Evolutionary conservation across 1,139 yeast species (phyloP).

Genomic region (Arxiozyma slooffiae): DNA sequence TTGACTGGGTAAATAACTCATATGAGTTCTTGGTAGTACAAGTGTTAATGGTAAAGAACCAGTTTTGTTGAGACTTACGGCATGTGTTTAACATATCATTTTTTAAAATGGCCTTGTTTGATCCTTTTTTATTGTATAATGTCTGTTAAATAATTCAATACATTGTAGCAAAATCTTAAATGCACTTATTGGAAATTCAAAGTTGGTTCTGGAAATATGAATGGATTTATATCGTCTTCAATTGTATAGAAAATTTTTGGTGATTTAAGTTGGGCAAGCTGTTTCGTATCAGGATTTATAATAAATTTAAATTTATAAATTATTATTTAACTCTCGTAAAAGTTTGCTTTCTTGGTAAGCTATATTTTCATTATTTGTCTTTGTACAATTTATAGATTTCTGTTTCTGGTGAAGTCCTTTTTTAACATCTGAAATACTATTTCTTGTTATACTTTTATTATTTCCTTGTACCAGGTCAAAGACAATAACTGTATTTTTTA

Average conservation of each 20-base stretch:
- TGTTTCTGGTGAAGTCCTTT: background rate
- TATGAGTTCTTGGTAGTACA: constrained; percentile 28
- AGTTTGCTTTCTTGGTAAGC: background rate
- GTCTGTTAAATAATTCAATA: constrained; percentile 28
- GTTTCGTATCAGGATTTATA: constrained; percentile 30
- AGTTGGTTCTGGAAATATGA: constrained; percentile 25
- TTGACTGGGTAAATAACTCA: constrained; percentile 28
- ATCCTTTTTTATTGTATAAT: constrained; percentile 15
- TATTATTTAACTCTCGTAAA: constrained; percentile 23
- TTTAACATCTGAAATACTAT: constrained; percentile 3
- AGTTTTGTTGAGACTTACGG: constrained; percentile 24
- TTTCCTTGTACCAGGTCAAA: background rate
- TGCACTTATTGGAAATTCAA: constrained; percentile 24
- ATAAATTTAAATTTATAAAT: constrained; percentile 30
- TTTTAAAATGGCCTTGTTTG: constrained; percentile 15
- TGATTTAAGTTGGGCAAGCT: constrained; percentile 27
- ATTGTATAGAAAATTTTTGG: constrained; percentile 40
- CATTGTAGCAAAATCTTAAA: constrained; percentile 28
- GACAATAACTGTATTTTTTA: background rate
- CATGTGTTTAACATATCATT: constrained; percentile 26
- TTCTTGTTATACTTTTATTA: constrained; percentile 2
- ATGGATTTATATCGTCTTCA: constrained; percentile 42
- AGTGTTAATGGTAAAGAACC: constrained; percentile 24
- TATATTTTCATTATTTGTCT: background rate
- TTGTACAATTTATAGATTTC: background rate